These are phyloP conservation scores for Dactylellina parvicollis DNA, from an alignment of 2,329 filamentous ascomycete genomes.

Conservation along the genomic window DNA sequence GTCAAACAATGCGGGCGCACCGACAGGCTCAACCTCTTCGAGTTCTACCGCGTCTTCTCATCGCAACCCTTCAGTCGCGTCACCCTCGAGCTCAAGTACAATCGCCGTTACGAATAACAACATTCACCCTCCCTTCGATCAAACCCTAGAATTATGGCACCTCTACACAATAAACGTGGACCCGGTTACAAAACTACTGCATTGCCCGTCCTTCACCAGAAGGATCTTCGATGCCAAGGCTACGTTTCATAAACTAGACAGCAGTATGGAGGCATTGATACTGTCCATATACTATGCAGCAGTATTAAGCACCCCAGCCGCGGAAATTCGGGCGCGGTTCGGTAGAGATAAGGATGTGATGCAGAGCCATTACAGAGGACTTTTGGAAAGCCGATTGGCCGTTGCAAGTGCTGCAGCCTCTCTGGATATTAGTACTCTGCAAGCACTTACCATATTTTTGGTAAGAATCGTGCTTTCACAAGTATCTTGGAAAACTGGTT, in stretches of 20 bases:
- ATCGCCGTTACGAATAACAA: not conserved
- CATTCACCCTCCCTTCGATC: not conserved
- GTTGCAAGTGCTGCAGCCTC: not conserved
- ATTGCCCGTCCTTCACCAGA: constrained; percentile 7
- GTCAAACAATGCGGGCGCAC: not conserved
- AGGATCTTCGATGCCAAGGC: constrained; percentile 3
- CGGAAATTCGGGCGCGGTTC: not conserved
- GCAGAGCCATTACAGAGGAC: not conserved
- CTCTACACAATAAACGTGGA: constrained; percentile 4
- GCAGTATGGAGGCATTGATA: not conserved
- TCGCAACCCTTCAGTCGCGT: not conserved
- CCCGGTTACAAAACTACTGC: constrained; percentile 4
- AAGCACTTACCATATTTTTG: constrained; percentile 6
- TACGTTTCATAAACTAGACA: not conserved
- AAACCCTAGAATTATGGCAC: constrained; percentile 15
- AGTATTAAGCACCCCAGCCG: not conserved
- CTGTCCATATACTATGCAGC: constrained; percentile 17
- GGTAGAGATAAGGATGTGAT: not conserved
- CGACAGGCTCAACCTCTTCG: not conserved
- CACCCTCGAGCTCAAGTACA: not conserved
- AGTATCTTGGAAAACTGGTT: not conserved
- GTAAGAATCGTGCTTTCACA: not conserved
- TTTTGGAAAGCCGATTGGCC: constrained; percentile 1
- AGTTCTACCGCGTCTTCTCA: not conserved
- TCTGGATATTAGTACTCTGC: not conserved